Evolutionary conservation across 148 eudicot genomes (phyloP).

Genomic region (Spergularia bocconei): DNA sequence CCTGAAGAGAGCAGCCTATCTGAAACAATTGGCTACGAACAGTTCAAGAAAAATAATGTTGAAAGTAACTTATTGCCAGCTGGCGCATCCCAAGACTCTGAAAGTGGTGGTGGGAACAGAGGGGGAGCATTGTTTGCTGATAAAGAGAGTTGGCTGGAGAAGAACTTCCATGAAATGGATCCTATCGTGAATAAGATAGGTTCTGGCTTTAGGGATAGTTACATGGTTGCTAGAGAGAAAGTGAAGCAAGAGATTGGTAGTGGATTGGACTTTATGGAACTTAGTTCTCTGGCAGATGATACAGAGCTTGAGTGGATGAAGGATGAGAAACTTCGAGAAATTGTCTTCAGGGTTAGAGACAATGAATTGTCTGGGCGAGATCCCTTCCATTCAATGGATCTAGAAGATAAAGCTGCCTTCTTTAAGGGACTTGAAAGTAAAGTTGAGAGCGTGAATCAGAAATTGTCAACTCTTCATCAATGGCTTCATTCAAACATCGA

Average conservation of each 20-base stretch:
- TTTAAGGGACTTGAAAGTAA: constrained; percentile 74
- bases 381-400: constrained; percentile 74
- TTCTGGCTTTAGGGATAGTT: constrained; percentile 65
- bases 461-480: constrained; percentile 58
- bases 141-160: constrained; percentile 72
- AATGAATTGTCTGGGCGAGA: constrained; percentile 85
- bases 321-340: constrained; percentile 77
- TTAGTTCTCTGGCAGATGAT: constrained; percentile 34
- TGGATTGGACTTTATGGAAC: constrained; percentile 33
- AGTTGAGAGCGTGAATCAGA: constrained; percentile 65
- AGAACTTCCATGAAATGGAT: constrained; percentile 74
- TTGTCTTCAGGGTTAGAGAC: constrained; percentile 85
- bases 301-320: constrained; percentile 90
- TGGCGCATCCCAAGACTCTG: constrained; percentile 15
- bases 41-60: constrained; percentile 18
- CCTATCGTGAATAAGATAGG: constrained; percentile 68
- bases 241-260: constrained; percentile 38
- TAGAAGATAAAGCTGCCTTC: constrained; percentile 68
- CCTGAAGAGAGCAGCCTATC: constrained; percentile 9
- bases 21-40: constrained; percentile 26
- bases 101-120: constrained; percentile 23
- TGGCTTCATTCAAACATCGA: constrained; percentile 89
- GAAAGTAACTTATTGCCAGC: constrained; percentile 17
- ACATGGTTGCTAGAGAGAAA: constrained; percentile 59
- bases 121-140: constrained; percentile 24